Conservation (phyloP, 2,329 filamentous ascomycete genomes). For the Epichloe aotearoae region DNA sequence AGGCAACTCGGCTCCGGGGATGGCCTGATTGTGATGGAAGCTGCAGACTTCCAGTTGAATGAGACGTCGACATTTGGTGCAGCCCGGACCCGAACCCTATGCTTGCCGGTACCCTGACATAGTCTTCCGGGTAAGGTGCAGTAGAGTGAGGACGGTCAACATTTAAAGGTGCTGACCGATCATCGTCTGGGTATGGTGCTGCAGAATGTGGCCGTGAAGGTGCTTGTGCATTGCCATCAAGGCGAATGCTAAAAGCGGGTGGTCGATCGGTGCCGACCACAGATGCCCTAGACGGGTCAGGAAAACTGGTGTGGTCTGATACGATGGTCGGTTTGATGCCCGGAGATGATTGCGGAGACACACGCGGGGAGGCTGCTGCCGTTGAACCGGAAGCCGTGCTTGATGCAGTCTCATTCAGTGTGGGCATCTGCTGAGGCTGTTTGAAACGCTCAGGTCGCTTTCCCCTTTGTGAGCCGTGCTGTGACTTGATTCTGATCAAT, state of each 20-base stretch:
- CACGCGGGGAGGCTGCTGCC: constrained; percentile 18
- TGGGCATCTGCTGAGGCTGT: constrained; percentile 34
- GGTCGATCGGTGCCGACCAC: constrained; percentile 24
- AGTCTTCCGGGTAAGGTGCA: constrained; percentile 42
- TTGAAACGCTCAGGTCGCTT: constrained; percentile 47
- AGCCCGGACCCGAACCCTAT: constrained; percentile 27
- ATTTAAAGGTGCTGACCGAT: constrained; percentile 39
- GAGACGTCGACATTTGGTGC: constrained; percentile 26
- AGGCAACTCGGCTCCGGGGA: constrained; percentile 29
- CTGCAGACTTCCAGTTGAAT: constrained; percentile 34
- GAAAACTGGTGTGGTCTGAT: constrained; percentile 29
- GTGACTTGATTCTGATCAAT: constrained; percentile 73
- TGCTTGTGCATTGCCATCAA: constrained; percentile 21
- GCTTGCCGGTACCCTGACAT: constrained; percentile 21
- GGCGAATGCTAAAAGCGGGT: constrained; percentile 38
- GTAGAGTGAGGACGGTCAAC: constrained; percentile 31
- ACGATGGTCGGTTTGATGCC: constrained; percentile 23
- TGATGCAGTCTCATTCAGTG: constrained; percentile 30
- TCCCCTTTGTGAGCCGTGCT: constrained; percentile 56
- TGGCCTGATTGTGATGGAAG: constrained; percentile 16
- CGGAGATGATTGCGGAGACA: constrained; percentile 30
- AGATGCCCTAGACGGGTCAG: constrained; percentile 31
- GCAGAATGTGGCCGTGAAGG: constrained; percentile 37
- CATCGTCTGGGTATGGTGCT: constrained; percentile 60
- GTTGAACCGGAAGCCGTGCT: constrained; percentile 13